A percentile compares a stretch with the other conserved stretches of the same genome.
Evolutionary conservation across 805 yeast species (phyloP).

Genomic region (Candida gorgasii): DNA sequence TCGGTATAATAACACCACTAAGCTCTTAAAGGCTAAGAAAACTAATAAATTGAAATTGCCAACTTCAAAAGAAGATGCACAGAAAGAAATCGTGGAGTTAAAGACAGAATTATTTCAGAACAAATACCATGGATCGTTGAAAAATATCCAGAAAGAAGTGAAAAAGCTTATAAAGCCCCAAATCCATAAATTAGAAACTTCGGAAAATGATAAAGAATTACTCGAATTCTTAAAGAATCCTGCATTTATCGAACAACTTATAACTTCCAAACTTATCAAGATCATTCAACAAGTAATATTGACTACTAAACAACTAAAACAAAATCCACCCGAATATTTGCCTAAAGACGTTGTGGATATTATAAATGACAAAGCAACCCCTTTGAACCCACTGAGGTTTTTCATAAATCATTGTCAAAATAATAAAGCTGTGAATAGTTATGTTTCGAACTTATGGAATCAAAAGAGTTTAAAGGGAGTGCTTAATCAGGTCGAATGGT

Average conservation of each 20-base stretch:
- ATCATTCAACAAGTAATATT: conserved; percentile 27
- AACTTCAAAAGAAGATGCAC: conserved; percentile 42
- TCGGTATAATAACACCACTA: conserved; percentile 51
- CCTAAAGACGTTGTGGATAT: conserved; percentile 25
- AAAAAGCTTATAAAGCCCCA: conserved; percentile 16
- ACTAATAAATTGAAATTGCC: conserved; percentile 45
- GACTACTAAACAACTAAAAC: conserved; percentile 28
- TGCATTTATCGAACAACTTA: conserved; percentile 23
- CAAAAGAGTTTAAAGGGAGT: conserved; percentile 37
- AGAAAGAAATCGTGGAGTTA: conserved; percentile 43
- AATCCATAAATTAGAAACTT: conserved; percentile 14
- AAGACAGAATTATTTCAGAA: conserved; percentile 47
- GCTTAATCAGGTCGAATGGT: conserved; percentile 42
- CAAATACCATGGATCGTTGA: conserved; percentile 49
- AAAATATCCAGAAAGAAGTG: conserved; percentile 42
- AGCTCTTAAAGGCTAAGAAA: conserved; percentile 45
- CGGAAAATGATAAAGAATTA: conserved; percentile 15
- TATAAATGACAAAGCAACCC: conserved; percentile 27
- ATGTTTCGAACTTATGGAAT: conserved; percentile 51
- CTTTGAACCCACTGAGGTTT: conserved; percentile 49
- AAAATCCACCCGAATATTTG: conserved; percentile 37
- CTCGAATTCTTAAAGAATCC: conserved; percentile 22
- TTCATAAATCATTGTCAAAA: conserved; percentile 42
- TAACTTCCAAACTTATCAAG: conserved; percentile 35
- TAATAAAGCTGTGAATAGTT: conserved; percentile 42